Conservation (phyloP, 805 yeast genomes). For the Lachancea sp. region DNA sequence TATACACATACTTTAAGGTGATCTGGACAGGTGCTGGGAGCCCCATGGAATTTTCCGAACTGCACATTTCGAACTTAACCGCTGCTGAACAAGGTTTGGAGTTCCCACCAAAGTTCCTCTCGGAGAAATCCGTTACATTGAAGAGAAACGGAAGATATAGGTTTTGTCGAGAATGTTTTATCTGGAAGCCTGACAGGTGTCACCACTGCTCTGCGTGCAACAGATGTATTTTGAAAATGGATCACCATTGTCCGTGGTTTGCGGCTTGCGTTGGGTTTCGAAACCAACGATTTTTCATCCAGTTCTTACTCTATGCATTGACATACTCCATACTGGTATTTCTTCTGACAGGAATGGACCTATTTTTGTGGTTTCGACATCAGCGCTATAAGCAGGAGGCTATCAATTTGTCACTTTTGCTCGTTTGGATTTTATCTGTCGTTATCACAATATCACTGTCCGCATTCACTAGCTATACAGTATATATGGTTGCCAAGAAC, state of each 20-base stretch:
- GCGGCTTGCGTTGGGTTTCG: conserved; percentile 77
- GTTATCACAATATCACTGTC: conserved; percentile 51
- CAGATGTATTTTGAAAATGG: conserved; percentile 74
- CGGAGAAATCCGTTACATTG: conserved; percentile 38
- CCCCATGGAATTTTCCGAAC: conserved; percentile 49
- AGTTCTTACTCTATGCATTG: conserved; percentile 54
- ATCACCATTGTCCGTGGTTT: conserved; percentile 95
- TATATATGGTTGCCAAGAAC: conserved; percentile 56
- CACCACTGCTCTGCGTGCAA: conserved; percentile 81
- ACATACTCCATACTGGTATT: conserved; percentile 42
- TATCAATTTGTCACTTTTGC: conserved; percentile 53
- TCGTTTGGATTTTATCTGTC: conserved; percentile 49
- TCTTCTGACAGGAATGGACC: conserved; percentile 34
- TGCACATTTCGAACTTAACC: conserved; percentile 32
- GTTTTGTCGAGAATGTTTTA: conserved; percentile 61
- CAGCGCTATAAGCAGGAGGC: conserved; percentile 37
- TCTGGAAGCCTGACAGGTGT: conserved; percentile 76
- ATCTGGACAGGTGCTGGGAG: conserved; percentile 58
- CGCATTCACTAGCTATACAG: conserved; percentile 50
- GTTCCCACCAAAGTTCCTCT: conserved; percentile 40
- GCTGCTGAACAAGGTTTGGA: conserved; percentile 26
- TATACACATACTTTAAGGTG: conserved; percentile 49
- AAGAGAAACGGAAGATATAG: conserved; percentile 60
- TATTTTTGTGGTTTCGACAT: conserved; percentile 44
- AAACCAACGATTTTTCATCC: conserved; percentile 76